Percentiles rank a stretch among this genome's conserved stretches.
These are phyloP conservation scores for Cercospora zeina DNA, from an alignment of 2,329 filamentous ascomycete species.

Conservation along the genomic window DNA sequence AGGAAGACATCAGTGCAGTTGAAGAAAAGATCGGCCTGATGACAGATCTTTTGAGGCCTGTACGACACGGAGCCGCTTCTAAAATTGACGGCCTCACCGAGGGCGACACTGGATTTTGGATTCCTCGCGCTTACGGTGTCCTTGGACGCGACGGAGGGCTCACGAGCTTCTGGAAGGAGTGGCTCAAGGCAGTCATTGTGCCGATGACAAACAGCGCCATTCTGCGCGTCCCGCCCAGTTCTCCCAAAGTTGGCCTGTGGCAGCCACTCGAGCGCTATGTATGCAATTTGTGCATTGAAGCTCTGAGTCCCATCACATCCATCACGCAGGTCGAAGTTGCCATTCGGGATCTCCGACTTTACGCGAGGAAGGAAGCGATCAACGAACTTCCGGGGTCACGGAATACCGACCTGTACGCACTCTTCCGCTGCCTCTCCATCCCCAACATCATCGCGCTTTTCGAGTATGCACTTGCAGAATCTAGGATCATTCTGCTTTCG, in stretches of 20 bases:
- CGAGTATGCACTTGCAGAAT: conserved; percentile 90
- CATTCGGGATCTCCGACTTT: conserved; percentile 84
- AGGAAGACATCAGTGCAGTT: conserved; percentile 91
- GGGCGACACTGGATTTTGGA: conserved; percentile 94
- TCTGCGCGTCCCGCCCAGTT: conserved; percentile 80
- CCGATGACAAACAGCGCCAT: conserved; percentile 91
- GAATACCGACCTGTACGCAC: conserved; percentile 86
- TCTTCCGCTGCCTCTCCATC: conserved; percentile 86
- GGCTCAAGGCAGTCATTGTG: conserved; percentile 88
- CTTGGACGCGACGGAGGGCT: conserved; percentile 80
- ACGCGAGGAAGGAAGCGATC: conserved; percentile 84
- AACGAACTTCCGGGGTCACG: conserved; percentile 93
- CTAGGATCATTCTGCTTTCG: conserved; percentile 91
- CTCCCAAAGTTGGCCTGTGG: conserved; percentile 89
- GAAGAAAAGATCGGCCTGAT: conserved; percentile 97
- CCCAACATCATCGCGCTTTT: conserved; percentile 88
- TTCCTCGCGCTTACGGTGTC: conserved; percentile 88
- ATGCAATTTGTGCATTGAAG: conserved; percentile 93
- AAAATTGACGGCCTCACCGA: conserved; percentile 97
- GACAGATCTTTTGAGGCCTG: conserved; percentile 89
- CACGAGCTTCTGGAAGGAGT: conserved; percentile 97
- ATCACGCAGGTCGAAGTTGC: conserved; percentile 94
- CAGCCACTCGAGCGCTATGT: conserved; percentile 96
- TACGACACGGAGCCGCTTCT: conserved; percentile 89
- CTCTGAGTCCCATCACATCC: conserved; percentile 85